Percentiles rank a stretch among this genome's conserved stretches.
Evolutionary conservation across 305 asterid species (phyloP).

Genomic region (Fraxinus dipetala): DNA sequence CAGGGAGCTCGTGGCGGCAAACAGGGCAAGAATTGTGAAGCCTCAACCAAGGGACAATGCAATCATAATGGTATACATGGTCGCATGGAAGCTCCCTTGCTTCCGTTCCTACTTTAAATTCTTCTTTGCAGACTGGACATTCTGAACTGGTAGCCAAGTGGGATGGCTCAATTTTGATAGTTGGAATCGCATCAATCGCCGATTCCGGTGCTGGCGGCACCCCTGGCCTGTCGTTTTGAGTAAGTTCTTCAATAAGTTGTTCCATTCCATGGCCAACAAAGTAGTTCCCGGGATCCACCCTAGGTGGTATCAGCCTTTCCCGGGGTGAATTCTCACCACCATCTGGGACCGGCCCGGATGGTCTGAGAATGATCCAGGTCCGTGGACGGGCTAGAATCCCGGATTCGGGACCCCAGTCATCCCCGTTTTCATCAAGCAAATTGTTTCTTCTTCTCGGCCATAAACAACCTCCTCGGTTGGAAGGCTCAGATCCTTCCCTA

Average conservation of each 20-base stretch:
- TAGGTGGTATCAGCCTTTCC: constrained; percentile 39
- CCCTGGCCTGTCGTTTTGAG: constrained; percentile 84
- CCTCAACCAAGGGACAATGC: constrained; percentile 92
- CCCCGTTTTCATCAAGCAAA: constrained; percentile 25
- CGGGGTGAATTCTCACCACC: constrained; percentile 12
- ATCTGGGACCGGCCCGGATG: constrained; percentile 17
- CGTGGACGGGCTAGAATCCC: constrained; percentile 84
- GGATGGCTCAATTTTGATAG: constrained; percentile 38
- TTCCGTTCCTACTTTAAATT: constrained; percentile 56
- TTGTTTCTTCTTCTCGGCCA: constrained; percentile 46
- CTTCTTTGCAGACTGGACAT: constrained; percentile 92
- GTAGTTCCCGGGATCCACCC: constrained; percentile 56
- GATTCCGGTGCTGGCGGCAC: constrained; percentile 72
- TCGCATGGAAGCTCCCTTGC: constrained; percentile 82
- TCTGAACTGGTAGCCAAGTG: constrained; percentile 61
- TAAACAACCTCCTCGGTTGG: constrained; percentile 17
- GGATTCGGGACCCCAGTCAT: constrained; percentile 55
- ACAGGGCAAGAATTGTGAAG: constrained; percentile 95
- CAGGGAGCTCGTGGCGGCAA: constrained; percentile 55
- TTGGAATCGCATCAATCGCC: constrained; percentile 50
- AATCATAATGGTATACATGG: constrained; percentile 76
- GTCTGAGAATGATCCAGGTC: constrained; percentile 52
- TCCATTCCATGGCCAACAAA: constrained; percentile 54
- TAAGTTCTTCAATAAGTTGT: constrained; percentile 62
- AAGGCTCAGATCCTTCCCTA: constrained; percentile 18